These are phyloP conservation scores for Phytophthora ramorum DNA, from an alignment of 352 stramenopile species.

Conservation along the genomic window DNA sequence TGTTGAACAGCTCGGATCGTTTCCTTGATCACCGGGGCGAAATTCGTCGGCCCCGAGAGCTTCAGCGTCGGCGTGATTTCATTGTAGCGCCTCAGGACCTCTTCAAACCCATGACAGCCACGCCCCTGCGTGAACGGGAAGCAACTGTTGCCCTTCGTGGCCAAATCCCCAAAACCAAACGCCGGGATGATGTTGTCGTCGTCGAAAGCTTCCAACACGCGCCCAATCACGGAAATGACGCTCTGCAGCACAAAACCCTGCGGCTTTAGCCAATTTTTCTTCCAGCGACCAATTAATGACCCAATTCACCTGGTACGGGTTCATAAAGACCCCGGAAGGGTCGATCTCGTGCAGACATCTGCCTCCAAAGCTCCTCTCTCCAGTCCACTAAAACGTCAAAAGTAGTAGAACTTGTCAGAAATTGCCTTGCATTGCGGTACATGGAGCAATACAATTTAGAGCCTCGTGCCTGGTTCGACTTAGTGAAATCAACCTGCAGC, in stretches of 20 bases:
- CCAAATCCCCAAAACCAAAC: conserved; percentile 72
- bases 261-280: background rate
- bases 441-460: background rate
- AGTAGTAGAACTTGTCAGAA: conserved; percentile 2
- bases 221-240: conserved; percentile 74
- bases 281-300: background rate
- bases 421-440: background rate
- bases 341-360: conserved; percentile 72
- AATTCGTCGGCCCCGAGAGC: conserved; percentile 80
- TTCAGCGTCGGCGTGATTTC: conserved; percentile 62
- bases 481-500: conserved; percentile 70
- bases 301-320: conserved; percentile 63
- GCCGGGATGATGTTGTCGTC: conserved; percentile 86
- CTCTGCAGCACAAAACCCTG: conserved; percentile 33
- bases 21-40: conserved; percentile 72
- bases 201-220: conserved; percentile 74
- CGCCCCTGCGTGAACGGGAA: conserved; percentile 43
- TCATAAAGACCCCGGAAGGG: conserved; percentile 52
- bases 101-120: conserved; percentile 56
- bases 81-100: conserved; percentile 72
- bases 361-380: conserved; percentile 60
- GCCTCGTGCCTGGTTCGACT: conserved; percentile 63
- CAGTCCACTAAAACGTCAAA: conserved; percentile 56
- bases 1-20: conserved; percentile 53
- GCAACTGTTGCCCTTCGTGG: conserved; percentile 56